These are phyloP conservation scores for Cryptococcus sp. DNA, from an alignment of 1,284 basidiomycete species.

Conservation along the genomic window DNA sequence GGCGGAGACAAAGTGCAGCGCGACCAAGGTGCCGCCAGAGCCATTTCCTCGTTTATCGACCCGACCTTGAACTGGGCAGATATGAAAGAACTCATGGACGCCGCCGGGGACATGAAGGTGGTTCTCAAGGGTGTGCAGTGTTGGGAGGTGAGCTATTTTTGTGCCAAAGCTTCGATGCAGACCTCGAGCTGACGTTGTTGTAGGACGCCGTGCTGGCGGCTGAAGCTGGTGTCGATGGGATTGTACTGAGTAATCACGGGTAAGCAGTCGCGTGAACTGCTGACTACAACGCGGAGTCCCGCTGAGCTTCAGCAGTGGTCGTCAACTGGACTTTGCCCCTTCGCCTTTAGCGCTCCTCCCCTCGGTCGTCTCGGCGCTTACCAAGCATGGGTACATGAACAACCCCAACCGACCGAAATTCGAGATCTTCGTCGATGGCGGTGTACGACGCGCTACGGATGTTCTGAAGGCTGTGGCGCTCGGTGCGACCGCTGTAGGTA, in stretches of 20 bases:
- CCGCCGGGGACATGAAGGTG: slow-evolving; percentile 83
- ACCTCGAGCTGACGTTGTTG: not conserved
- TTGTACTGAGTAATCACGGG: slow-evolving; percentile 87
- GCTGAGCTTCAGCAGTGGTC: slow-evolving; percentile 57
- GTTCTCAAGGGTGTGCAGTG: slow-evolving; percentile 90
- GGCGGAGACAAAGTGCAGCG: slow-evolving; percentile 68
- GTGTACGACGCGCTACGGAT: slow-evolving; percentile 86
- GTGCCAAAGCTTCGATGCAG: not conserved
- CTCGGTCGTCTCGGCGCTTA: slow-evolving; percentile 77
- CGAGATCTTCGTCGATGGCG: slow-evolving; percentile 88
- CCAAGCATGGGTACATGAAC: slow-evolving; percentile 62
- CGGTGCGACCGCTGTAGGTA: slow-evolving; percentile 72
- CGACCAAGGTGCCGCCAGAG: slow-evolving; percentile 87
- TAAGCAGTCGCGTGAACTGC: slow-evolving; percentile 13
- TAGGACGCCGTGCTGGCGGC: slow-evolving; percentile 85
- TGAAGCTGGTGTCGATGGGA: slow-evolving; percentile 75
- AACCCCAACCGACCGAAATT: slow-evolving; percentile 61
- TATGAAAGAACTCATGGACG: slow-evolving; percentile 80
- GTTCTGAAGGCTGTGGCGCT: slow-evolving; percentile 90
- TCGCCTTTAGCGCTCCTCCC: slow-evolving; percentile 88
- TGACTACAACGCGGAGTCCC: not conserved
- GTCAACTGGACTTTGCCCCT: slow-evolving; percentile 87
- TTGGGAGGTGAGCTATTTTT: slow-evolving; percentile 67
- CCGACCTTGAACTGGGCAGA: slow-evolving; percentile 85
- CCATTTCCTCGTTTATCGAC: slow-evolving; percentile 96